These are phyloP conservation scores for Pythium biforme DNA, from an alignment of 352 stramenopile genomes.

Conservation along the genomic window DNA sequence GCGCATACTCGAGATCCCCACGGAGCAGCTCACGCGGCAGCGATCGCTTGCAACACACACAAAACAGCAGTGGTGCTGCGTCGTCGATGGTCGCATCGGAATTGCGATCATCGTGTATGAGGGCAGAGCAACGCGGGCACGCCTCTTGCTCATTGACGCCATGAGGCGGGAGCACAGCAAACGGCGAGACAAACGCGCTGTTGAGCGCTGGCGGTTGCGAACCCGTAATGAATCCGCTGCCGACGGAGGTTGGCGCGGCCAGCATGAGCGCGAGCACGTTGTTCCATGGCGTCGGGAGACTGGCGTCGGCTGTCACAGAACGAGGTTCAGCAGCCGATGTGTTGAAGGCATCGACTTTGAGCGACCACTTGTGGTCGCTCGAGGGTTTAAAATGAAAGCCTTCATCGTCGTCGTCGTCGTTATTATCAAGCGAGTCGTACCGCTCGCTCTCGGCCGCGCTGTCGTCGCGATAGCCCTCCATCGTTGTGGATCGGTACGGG, in stretches of 20 bases:
- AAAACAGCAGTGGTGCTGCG: not conserved
- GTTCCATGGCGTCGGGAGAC: conserved; percentile 3
- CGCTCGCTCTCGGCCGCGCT: not conserved
- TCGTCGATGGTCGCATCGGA: not conserved
- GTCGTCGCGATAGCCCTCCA: not conserved
- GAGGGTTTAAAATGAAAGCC: too few species aligned
- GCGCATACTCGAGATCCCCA: not conserved
- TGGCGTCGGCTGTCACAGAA: not conserved
- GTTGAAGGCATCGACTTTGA: not conserved
- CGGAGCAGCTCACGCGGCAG: not conserved
- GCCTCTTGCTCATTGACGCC: not conserved
- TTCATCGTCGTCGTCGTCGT: conserved; percentile 1
- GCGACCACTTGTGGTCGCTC: not conserved
- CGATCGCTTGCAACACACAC: not conserved
- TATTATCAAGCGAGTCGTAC: not conserved
- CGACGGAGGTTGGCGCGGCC: not conserved
- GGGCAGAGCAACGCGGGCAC: not conserved
- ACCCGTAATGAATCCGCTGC: too few species aligned
- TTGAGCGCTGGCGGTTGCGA: too few species aligned
- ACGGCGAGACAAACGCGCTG: not conserved
- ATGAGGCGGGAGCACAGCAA: not conserved
- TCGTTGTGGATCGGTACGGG: not conserved
- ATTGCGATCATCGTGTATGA: not conserved
- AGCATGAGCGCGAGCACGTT: conserved; percentile 12
- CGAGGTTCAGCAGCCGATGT: too few species aligned